phyloP scores from a whole-genome alignment of 2,329 filamentous ascomycete species.

The Colletotrichum tamarilloi region DNA sequence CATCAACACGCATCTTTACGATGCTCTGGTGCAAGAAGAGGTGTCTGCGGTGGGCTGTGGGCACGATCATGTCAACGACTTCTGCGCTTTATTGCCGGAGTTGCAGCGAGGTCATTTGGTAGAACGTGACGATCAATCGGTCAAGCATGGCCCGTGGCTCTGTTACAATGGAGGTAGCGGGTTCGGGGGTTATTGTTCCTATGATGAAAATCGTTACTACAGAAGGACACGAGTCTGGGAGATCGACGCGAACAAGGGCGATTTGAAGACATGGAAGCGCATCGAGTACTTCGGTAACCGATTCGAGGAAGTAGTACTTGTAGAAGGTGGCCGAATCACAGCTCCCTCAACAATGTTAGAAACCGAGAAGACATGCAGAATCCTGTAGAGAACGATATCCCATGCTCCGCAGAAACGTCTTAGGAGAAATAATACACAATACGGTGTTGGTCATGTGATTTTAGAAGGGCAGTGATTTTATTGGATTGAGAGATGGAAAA shows the following conservation, averaged over 20 bases:
- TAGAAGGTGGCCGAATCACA: slow-evolving; percentile 38
- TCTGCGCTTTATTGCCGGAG: slow-evolving; percentile 45
- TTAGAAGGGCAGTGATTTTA: background rate
- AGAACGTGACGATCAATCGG: slow-evolving; percentile 31
- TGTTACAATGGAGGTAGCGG: slow-evolving; percentile 44
- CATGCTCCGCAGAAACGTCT: background rate
- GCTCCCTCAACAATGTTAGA: background rate
- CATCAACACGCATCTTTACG: slow-evolving; percentile 45
- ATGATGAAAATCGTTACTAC: slow-evolving; percentile 42
- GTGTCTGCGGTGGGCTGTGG: slow-evolving; percentile 44
- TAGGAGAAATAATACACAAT: background rate
- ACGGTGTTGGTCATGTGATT: too few species aligned
- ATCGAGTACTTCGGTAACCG: slow-evolving; percentile 44
- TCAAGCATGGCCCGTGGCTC: slow-evolving; percentile 42
- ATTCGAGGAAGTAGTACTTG: slow-evolving; percentile 47
- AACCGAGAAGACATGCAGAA: background rate
- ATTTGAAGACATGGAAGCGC: slow-evolving; percentile 43
- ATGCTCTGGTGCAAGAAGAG: slow-evolving; percentile 42
- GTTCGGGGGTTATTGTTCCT: slow-evolving; percentile 45
- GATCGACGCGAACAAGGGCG: slow-evolving; percentile 38
- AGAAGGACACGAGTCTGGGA: slow-evolving; percentile 45
- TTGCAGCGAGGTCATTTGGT: slow-evolving; percentile 32
- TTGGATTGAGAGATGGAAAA: background rate
- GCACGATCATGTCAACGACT: slow-evolving; percentile 48
- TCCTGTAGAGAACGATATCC: background rate